Evolutionary conservation across 164 flowering plant genomes (phyloP).

Genomic region (Berberis thunbergii): DNA sequence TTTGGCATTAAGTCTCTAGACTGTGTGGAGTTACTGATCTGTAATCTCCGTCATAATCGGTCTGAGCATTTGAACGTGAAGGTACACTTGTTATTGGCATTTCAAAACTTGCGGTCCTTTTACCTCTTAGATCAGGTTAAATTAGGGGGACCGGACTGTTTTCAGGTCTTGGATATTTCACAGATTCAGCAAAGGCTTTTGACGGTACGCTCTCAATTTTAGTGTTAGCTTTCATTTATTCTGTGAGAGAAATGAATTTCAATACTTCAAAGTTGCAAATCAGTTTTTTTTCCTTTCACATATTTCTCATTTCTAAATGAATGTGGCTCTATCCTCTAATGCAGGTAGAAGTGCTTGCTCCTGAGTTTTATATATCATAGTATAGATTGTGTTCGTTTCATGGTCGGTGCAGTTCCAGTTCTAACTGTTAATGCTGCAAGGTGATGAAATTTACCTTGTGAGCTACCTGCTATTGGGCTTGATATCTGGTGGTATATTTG

Average conservation of each 20-base stretch:
- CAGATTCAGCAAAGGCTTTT: neutral
- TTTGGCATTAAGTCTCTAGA: constrained; percentile 27
- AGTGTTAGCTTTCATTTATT: neutral
- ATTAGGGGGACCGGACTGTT: constrained; percentile 1
- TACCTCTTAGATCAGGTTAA: neutral
- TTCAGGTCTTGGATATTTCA: constrained; percentile 7
- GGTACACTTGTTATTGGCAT: no score
- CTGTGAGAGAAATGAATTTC: neutral
- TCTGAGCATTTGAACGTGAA: no score
- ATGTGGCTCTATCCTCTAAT: neutral
- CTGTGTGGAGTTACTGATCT: constrained; percentile 18
- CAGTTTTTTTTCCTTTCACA: neutral
- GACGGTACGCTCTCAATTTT: constrained; percentile 8
- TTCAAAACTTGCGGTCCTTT: neutral
- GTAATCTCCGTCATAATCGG: neutral
- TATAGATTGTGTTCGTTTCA: no score
- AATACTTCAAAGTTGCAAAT: no score
- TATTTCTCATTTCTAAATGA: neutral
- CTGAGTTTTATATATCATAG: no score
- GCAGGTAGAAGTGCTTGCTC: neutral
- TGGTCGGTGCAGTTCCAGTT: no score
- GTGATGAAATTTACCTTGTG: neutral
- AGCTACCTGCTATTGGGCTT: neutral
- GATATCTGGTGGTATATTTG: neutral
- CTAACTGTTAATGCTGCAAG: neutral